Evolutionary conservation across 495 filamentous ascomycete species (phyloP), one percentile per base, ranked within the genome.

Genomic region (Tuber aestivum): DNA sequence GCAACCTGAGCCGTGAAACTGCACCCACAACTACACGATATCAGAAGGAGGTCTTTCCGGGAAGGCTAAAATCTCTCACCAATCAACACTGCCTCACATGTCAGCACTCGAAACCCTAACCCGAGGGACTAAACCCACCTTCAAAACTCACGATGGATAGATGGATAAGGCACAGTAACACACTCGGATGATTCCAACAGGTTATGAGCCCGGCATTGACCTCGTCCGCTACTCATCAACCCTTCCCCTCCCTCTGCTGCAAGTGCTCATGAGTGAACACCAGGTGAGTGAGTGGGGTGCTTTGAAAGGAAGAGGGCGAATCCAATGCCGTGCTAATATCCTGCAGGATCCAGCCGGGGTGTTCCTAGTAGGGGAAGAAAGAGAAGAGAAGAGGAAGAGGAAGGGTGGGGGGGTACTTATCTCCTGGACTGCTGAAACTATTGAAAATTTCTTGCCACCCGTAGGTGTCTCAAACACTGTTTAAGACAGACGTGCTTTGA

Each of bases 201-300:
- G n/a, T 65, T 65, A 65, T 65, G 56, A 65, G 56, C 56, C 56
- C 56, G 56, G 56, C n/a, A 65, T 65, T 65, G 56, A 10, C n/a
- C n/a, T 18, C n/a, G 32, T 14, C n/a, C 27, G 21, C 27, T 16
- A 3, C 27, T 32, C 56, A 6, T 18, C 56, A 5, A 32, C 12
- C 12, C 12, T 65, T 65, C 27, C n/a, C 56, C 56, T 32, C 56
- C 3, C 12, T 65, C 56, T 56, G 1, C 48, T 8, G 2, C 2
- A 56, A 3, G 23, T 56, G 21, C 23, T 23, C 23, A 56, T 10
- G 7, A n/a, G 10, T 56, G 48, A 7, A 12, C 8, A 12, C 23
- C 8, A 65, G 23, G 3, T 32, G 56, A 65, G 27, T 16, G 1
- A 27, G 56, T 5, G 18, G 18, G 5, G n/a, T n/a, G 27, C 10